Conservation (phyloP, 805 yeast genomes). For the Priceomyces melissophilus region DNA sequence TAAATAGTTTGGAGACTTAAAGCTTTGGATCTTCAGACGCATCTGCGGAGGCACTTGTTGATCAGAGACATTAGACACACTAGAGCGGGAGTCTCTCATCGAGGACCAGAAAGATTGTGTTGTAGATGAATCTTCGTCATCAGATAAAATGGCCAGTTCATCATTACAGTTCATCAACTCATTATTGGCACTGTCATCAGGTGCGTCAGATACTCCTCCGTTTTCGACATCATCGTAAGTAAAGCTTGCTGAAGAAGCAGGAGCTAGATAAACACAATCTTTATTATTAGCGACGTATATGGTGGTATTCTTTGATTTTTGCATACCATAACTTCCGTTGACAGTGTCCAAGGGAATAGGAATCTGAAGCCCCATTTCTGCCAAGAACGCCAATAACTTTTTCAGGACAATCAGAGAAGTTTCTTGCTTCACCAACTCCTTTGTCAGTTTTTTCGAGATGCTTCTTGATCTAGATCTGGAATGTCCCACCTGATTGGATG, state of each 20-base stretch:
- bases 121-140: slow-evolving; percentile 8
- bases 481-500: slow-evolving; percentile 1
- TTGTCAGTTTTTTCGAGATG: slow-evolving; percentile 26
- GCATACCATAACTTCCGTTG: slow-evolving; percentile 19
- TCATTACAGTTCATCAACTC: neutral
- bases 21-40: slow-evolving; percentile 18
- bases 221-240: slow-evolving; percentile 43
- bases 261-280: slow-evolving; percentile 38
- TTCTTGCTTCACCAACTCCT: slow-evolving; percentile 37
- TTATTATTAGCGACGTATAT: slow-evolving; percentile 36
- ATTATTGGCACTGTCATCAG: slow-evolving; percentile 9
- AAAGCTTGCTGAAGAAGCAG: slow-evolving; percentile 36
- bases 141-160: slow-evolving; percentile 10
- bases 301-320: slow-evolving; percentile 24
- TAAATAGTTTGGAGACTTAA: slow-evolving; percentile 35
- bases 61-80: neutral
- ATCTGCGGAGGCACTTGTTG: slow-evolving; percentile 9
- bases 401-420: slow-evolving; percentile 34
- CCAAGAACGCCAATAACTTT: slow-evolving; percentile 26
- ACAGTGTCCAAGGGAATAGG: slow-evolving; percentile 35
- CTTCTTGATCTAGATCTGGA: slow-evolving; percentile 15
- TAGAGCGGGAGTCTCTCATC: neutral
- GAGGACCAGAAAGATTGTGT: slow-evolving; percentile 1
- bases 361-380: slow-evolving; percentile 37
- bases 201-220: slow-evolving; percentile 24